Conservation (phyloP, 352 stramenopile species). For the Pythium phragmitis region DNA sequence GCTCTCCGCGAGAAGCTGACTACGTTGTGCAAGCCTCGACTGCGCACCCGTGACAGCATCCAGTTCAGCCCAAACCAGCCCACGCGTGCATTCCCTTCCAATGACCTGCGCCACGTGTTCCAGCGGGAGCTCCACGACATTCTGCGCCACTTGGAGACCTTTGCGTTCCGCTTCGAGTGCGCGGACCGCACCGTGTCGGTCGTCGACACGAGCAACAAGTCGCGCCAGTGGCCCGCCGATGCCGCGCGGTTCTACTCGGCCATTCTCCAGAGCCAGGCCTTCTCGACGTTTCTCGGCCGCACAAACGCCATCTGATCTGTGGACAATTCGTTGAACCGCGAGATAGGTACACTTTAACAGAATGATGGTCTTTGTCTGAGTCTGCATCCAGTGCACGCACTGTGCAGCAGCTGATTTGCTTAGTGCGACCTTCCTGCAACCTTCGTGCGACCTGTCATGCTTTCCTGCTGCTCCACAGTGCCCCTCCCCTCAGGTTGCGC, state of each 20-base stretch:
- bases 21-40: conserved; percentile 35
- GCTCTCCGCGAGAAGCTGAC: conserved; percentile 45
- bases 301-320: conserved; percentile 1
- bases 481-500: conserved; percentile 10
- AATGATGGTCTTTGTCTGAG: conserved; percentile 15
- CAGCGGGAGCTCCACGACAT: conserved; percentile 41
- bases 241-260: conserved; percentile 40
- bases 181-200: conserved; percentile 38
- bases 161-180: conserved; percentile 60
- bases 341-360: conserved; percentile 9
- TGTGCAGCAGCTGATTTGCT: neutral
- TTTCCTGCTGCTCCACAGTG: conserved; percentile 2
- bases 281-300: conserved; percentile 43
- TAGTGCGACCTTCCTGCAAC: conserved; percentile 20
- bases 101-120: conserved; percentile 38
- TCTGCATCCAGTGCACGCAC: conserved; percentile 9
- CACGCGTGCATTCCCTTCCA: conserved; percentile 23
- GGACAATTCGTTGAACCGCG: neutral
- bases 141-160: conserved; percentile 47
- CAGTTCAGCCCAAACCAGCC: neutral
- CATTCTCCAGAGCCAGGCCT: conserved; percentile 58
- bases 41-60: conserved; percentile 40
- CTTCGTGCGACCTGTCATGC: conserved; percentile 7
- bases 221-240: conserved; percentile 35
- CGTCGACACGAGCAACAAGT: conserved; percentile 47